Percentiles rank a stretch among this genome's conserved stretches.
phyloP scores from a whole-genome alignment of 768 basidiomycete genomes.

The Suillus subaureus region DNA sequence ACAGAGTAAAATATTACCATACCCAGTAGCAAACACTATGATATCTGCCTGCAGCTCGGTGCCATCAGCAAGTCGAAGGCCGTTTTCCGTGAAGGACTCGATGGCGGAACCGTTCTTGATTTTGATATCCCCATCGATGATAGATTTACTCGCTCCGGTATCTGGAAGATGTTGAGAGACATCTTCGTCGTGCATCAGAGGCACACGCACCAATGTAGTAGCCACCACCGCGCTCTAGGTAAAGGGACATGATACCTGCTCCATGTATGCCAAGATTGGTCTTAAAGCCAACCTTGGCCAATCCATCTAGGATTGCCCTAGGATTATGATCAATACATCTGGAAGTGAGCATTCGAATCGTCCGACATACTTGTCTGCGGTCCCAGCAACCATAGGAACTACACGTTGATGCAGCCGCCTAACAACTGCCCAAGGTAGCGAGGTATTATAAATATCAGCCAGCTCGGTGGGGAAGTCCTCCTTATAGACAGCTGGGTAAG shows the following conservation, averaged over 20 bases:
- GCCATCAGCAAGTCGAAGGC: constrained; percentile 33
- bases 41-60: constrained; percentile 35
- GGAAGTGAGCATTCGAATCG: neutral
- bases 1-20: neutral
- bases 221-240: constrained; percentile 36
- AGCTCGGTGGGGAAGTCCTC: constrained; percentile 24
- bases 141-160: constrained; percentile 44
- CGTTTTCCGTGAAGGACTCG: constrained; percentile 31
- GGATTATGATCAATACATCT: neutral
- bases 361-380: constrained; percentile 28
- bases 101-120: constrained; percentile 46
- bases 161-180: constrained; percentile 21
- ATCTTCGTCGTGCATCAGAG: neutral
- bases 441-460: constrained; percentile 20
- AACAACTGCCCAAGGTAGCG: constrained; percentile 19
- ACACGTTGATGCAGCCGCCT: constrained; percentile 25
- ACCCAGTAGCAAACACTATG: constrained; percentile 36
- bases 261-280: constrained; percentile 37
- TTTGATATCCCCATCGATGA: constrained; percentile 52
- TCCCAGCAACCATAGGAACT: constrained; percentile 21
- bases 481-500: constrained; percentile 20
- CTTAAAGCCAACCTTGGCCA: constrained; percentile 41
- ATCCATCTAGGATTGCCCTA: constrained; percentile 40
- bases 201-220: constrained; percentile 40
- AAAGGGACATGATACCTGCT: constrained; percentile 34